A percentile compares a stretch with the other conserved stretches of the same genome.
Evolutionary conservation across 305 asterid species (phyloP).

Genomic region (Rubia balearica): DNA sequence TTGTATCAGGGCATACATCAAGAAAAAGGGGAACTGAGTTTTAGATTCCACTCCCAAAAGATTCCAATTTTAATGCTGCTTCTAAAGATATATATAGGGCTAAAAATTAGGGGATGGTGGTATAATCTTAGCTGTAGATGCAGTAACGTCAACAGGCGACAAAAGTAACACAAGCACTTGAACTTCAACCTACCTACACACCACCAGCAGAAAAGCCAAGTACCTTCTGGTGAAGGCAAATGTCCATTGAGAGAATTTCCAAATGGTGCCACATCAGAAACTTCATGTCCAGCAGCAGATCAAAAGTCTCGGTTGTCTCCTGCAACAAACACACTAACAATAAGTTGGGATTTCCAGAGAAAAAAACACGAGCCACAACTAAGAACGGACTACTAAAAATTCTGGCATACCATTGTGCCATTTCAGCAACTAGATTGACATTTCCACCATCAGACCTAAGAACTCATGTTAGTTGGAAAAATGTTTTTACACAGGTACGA

Average conservation of each 20-base stretch:
- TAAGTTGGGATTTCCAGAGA: neutral
- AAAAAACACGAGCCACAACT: neutral
- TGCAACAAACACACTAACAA: neutral
- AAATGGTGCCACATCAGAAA: neutral
- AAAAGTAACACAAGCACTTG: no score
- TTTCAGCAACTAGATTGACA: neutral
- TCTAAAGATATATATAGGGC: no score
- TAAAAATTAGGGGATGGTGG: no score
- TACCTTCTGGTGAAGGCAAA: neutral
- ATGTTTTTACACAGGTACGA: neutral
- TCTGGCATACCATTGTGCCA: neutral
- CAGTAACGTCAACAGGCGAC: no score
- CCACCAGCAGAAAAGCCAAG: no score
- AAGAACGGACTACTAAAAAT: neutral
- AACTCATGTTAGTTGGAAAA: neutral
- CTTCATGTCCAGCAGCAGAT: neutral
- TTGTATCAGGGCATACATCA: no score
- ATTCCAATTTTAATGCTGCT: no score
- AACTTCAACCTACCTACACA: no score
- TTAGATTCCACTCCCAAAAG: no score
- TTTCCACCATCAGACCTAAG: neutral
- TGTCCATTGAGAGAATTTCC: neutral
- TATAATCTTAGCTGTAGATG: no score
- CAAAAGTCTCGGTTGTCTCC: neutral
- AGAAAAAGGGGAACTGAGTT: no score